phyloP scores from a whole-genome alignment of 192 early-diverging fungal genomes.

The Backusella psychrophila region DNA sequence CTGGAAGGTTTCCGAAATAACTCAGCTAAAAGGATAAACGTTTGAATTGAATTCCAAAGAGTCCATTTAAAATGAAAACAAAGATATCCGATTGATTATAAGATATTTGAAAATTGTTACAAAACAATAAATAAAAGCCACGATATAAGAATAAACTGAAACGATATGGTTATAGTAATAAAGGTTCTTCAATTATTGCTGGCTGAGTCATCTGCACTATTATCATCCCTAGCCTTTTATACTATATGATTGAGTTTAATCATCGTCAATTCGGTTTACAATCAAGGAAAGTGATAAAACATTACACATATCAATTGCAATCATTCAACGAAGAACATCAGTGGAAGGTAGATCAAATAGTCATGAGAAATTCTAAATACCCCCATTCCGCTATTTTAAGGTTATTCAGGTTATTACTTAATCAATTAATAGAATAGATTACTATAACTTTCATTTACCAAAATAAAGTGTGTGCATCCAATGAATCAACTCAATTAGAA shows the following conservation, averaged over 20 bases:
- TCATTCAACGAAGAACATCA: neutral
- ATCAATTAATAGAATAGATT: neutral
- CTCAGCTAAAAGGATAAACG: neutral
- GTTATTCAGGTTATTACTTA: neutral
- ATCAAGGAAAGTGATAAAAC: neutral
- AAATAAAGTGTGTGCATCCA: neutral
- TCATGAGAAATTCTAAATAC: neutral
- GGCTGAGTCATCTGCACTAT: too few species aligned
- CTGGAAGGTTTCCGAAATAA: neutral
- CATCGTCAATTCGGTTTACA: neutral
- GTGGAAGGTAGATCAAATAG: neutral
- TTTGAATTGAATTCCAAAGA: neutral
- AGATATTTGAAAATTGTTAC: neutral
- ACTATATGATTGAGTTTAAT: too few species aligned
- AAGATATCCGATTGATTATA: neutral
- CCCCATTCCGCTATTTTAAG: neutral
- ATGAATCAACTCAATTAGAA: constrained; percentile 1
- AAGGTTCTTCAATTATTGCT: too few species aligned
- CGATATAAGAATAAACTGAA: neutral
- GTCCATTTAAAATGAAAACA: neutral
- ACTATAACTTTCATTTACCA: neutral
- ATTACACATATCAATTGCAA: neutral
- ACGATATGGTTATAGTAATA: neutral
- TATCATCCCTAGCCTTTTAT: too few species aligned
- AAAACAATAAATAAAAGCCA: constrained; percentile 4